Base-by-base conservation (phyloP, 176 grass and related monocot genomes). In the Carex cristatella region DNA sequence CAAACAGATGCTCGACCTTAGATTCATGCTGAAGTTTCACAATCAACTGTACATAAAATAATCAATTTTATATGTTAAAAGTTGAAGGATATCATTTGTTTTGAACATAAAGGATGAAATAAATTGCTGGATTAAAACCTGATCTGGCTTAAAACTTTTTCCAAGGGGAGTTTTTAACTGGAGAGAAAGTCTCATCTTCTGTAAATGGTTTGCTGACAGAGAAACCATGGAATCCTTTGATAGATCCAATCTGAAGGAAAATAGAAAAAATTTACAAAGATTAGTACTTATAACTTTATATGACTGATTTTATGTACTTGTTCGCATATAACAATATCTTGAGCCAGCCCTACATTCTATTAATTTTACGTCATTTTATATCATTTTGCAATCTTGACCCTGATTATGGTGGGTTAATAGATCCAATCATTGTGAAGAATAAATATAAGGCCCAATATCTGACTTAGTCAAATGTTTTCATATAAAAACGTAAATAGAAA, bases 1-100 rank as follows among this genome's bases (percentile, higher is more conserved):
- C 88, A 91, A 99, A 99, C 49, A 99, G 73, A 75, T 99, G 97
- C 81, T 99, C 93, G 86, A 94, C 91, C 23, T 96, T 94, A 30
- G 88, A 95, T 87, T 96, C 91, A 94, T 99, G 97, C 88, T 87
- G 87, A 67, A 99, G 81, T 64, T 96, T 99, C 65, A 99, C 86
- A 84, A 96, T 89, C 16, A 96, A 87, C 97, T 99, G 81, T 69
- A 83, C 61, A 84, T 9, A 87, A 85, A 51, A 53, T 69, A 69
- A 67, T 87, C 33, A 88, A 19, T 46, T 85, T 61, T 83, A 78
- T 46, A 85, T 76, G 33, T 35, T 35, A 35, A 35, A 35, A 35
- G 33, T 35, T 1, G 38, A 78, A 72, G 42, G 60, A 18, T 56
- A 37, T n/a, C 15, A 80, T 30, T 13, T 76, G 81, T 11, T 61